Conservation (phyloP, 2,329 filamentous ascomycete genomes). For the Cladosporium sp. region DNA sequence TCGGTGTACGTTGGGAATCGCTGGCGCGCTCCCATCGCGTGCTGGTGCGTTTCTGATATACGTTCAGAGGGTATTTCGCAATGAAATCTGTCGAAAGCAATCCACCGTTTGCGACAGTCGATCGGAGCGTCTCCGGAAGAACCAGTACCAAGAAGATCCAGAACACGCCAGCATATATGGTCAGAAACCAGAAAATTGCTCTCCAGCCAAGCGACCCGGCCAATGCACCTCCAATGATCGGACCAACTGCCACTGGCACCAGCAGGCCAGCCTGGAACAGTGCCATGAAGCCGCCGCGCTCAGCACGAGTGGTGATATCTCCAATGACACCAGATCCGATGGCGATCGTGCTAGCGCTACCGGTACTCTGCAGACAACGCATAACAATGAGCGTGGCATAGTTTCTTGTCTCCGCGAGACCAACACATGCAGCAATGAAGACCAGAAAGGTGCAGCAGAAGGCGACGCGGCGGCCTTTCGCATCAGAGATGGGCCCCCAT, state of each 20-base stretch:
- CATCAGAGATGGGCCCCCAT: constrained; percentile 38
- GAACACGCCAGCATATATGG: constrained; percentile 39
- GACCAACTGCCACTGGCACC: constrained; percentile 39
- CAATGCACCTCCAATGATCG: constrained; percentile 46
- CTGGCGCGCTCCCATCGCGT: background rate
- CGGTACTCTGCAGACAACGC: constrained; percentile 39
- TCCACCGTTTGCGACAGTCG: constrained; percentile 31
- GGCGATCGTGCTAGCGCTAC: constrained; percentile 39
- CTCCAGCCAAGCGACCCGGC: constrained; percentile 46
- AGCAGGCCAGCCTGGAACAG: constrained; percentile 35
- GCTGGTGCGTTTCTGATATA: background rate
- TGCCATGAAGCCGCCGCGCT: constrained; percentile 39
- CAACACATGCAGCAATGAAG: constrained; percentile 36
- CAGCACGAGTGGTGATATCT: constrained; percentile 37
- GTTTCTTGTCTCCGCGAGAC: constrained; percentile 33
- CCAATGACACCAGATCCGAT: constrained; percentile 38
- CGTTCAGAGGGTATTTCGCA: background rate
- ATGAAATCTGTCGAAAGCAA: background rate
- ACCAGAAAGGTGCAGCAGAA: constrained; percentile 37
- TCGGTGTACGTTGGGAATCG: constrained; percentile 12
- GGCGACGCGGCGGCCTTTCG: constrained; percentile 34
- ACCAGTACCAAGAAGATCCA: constrained; percentile 29
- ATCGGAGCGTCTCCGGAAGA: constrained; percentile 37
- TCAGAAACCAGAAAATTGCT: constrained; percentile 50
- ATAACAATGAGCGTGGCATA: constrained; percentile 37